Evolutionary conservation across 306 rosid genomes (phyloP).

Genomic region (Oxytropis ochrocephala): DNA sequence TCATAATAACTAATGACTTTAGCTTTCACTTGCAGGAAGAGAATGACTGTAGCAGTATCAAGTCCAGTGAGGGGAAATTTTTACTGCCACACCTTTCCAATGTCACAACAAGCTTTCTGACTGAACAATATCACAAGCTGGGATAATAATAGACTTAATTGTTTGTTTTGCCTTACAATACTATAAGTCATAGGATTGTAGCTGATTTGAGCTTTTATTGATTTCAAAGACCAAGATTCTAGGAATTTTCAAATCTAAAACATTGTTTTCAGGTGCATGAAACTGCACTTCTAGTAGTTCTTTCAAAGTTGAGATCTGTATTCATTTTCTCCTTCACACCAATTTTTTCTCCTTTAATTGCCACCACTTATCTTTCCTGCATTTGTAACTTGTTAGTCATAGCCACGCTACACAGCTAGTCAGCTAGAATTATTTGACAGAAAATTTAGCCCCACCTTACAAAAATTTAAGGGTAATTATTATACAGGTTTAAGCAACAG

Average conservation of each 20-base stretch:
- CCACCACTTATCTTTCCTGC: background rate
- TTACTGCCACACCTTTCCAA: background rate
- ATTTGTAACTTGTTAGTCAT: background rate
- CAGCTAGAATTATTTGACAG: background rate
- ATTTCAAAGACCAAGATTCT: background rate
- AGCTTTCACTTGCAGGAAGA: conserved; percentile 10
- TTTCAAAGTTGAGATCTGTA: background rate
- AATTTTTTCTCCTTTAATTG: background rate
- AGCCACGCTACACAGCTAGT: background rate
- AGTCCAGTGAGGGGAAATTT: background rate
- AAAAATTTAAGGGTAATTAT: background rate
- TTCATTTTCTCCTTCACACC: background rate
- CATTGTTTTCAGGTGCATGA: background rate
- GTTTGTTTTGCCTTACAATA: background rate
- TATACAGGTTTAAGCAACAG: background rate
- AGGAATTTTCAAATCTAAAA: background rate
- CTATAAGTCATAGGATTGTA: background rate
- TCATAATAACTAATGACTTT: background rate
- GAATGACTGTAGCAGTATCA: background rate
- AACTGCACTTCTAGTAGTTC: background rate
- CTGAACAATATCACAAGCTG: background rate
- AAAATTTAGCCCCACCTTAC: background rate
- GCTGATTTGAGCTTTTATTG: background rate
- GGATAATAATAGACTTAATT: background rate
- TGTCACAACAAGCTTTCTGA: background rate